These are phyloP conservation scores for Fusarium napiforme DNA, from an alignment of 2,329 filamentous ascomycete genomes.

Conservation along the genomic window DNA sequence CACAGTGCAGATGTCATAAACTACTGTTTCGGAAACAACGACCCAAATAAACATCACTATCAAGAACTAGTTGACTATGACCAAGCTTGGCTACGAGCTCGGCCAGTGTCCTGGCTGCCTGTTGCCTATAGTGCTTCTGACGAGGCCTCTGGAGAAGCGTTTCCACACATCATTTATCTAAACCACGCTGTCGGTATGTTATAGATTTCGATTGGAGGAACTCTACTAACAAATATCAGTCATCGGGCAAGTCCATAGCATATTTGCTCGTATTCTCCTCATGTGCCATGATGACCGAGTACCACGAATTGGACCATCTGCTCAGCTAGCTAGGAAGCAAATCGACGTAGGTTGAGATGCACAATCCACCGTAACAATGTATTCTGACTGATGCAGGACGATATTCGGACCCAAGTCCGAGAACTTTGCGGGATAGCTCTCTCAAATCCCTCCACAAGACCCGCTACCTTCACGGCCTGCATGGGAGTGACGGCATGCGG, in stretches of 20 bases:
- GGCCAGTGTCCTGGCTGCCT: slow-evolving; percentile 64
- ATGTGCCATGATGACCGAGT: slow-evolving; percentile 64
- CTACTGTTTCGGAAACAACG: slow-evolving; percentile 65
- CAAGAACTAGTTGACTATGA: slow-evolving; percentile 58
- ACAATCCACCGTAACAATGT: accelerated
- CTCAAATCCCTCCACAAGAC: slow-evolving; percentile 65
- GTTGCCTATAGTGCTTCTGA: slow-evolving; percentile 58
- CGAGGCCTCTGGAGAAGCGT: slow-evolving; percentile 53
- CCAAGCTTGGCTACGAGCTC: slow-evolving; percentile 57
- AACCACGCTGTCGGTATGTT: slow-evolving; percentile 63
- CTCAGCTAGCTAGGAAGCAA: slow-evolving; percentile 44
- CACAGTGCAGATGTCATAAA: slow-evolving; percentile 73
- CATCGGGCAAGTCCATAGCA: slow-evolving; percentile 69
- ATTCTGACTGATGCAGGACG: slow-evolving; percentile 49
- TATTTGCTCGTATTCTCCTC: slow-evolving; percentile 67
- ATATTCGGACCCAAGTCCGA: slow-evolving; percentile 53
- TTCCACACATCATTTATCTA: slow-evolving; percentile 68
- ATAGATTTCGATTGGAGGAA: accelerated
- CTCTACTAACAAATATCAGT: slow-evolving; percentile 49
- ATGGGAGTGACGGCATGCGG: slow-evolving; percentile 64
- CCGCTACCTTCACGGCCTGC: slow-evolving; percentile 65
- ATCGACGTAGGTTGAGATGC: slow-evolving; percentile 48
- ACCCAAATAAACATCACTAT: slow-evolving; percentile 51
- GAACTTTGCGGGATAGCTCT: slow-evolving; percentile 68
- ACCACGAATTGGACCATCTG: slow-evolving; percentile 59